Evolutionary conservation across 306 rosid species (phyloP).

Genomic region (Lotus japonicus): DNA sequence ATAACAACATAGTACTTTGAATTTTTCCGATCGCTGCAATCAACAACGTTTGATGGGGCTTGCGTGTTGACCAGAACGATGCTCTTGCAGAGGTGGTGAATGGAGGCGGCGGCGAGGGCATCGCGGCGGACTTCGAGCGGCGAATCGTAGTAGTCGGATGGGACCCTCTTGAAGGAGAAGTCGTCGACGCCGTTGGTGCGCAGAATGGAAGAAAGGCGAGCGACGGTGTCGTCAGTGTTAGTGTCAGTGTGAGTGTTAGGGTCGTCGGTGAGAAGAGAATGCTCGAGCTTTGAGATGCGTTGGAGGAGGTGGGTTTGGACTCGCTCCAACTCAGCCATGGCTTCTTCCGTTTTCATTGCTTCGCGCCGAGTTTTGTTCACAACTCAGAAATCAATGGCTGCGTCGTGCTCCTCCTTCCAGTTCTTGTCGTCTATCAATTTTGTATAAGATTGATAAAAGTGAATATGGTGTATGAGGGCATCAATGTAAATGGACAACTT

Average conservation of each 20-base stretch:
- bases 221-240: constrained; percentile 27
- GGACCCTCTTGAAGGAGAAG: constrained; percentile 69
- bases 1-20: constrained; percentile 82
- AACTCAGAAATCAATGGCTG: background rate
- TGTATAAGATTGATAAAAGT: no score
- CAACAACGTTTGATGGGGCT: constrained; percentile 57
- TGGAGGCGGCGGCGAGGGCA: constrained; percentile 57
- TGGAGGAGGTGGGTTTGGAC: constrained; percentile 36
- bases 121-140: constrained; percentile 73
- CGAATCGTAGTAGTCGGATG: constrained; percentile 75
- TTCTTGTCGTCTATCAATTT: no score
- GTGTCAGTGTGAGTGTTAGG: constrained; percentile 26
- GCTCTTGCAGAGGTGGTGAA: constrained; percentile 92
- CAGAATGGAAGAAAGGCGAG: constrained; percentile 68
- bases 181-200: constrained; percentile 42
- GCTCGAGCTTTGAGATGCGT: constrained; percentile 53
- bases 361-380: background rate
- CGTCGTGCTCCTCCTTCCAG: no score
- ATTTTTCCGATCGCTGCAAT: constrained; percentile 71
- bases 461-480: no score
- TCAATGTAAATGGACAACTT: no score
- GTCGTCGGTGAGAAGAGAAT: constrained; percentile 9
- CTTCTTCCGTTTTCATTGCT: constrained; percentile 35
- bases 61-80: constrained; percentile 90
- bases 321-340: constrained; percentile 45